A percentile compares a stretch with the other conserved stretches of the same genome.
phyloP scores from a whole-genome alignment of 768 basidiomycete species.

The Tulasnella sp. region DNA sequence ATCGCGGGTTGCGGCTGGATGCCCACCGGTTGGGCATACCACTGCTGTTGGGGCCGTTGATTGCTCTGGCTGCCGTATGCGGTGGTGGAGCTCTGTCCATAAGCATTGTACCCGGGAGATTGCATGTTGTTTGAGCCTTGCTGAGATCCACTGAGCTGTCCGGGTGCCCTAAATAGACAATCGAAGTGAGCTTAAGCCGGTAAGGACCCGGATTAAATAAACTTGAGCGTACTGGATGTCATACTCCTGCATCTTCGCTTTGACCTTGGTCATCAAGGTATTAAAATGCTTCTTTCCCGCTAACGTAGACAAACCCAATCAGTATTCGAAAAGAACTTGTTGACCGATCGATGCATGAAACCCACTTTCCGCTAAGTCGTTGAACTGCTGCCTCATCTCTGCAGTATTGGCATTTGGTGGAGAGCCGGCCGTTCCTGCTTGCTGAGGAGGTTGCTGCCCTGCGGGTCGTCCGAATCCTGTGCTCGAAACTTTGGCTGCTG shows the following conservation, averaged over 20 bases:
- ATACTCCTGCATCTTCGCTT: slow-evolving; percentile 72
- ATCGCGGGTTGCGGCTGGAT: background rate
- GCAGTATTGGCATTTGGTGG: background rate
- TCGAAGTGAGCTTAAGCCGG: background rate
- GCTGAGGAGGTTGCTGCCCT: background rate
- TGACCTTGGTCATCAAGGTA: slow-evolving; percentile 60
- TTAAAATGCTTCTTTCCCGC: slow-evolving; percentile 73
- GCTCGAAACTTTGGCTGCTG: slow-evolving; percentile 19
- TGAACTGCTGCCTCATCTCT: slow-evolving; percentile 55
- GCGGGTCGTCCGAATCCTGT: slow-evolving; percentile 2
- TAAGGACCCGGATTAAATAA: background rate
- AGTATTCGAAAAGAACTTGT: background rate
- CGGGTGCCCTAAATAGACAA: background rate
- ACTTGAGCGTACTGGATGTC: slow-evolving; percentile 35
- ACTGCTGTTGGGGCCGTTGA: background rate
- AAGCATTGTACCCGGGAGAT: background rate
- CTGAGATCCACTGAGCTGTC: background rate
- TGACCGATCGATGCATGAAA: slow-evolving; percentile 5
- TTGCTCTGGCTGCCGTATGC: background rate
- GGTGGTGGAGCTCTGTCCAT: background rate
- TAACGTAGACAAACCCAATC: slow-evolving; percentile 20
- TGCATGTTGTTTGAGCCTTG: background rate
- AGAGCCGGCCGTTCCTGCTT: background rate
- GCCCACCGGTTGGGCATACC: background rate
- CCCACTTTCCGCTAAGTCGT: slow-evolving; percentile 68